These are phyloP conservation scores for Knoxia roxburghii DNA, from an alignment of 257 asterid species.

Conservation along the genomic window DNA sequence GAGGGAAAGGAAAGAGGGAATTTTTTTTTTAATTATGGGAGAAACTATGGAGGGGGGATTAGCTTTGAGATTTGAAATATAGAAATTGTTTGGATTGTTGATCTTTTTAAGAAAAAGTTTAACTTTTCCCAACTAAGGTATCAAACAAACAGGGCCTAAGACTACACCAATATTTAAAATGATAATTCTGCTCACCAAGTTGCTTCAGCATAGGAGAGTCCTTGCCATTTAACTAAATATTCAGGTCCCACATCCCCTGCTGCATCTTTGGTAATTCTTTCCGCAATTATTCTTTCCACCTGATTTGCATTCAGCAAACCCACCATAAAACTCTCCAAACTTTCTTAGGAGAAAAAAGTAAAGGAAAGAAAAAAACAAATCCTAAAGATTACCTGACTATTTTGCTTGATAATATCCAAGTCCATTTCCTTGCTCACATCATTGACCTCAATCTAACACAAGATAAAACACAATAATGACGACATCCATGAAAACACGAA, in stretches of 20 bases:
- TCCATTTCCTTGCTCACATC: slow-evolving; percentile 99
- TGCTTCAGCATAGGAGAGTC: slow-evolving; percentile 97
- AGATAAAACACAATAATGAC: slow-evolving; percentile 8
- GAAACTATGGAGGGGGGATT: too few species aligned
- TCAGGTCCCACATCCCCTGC: slow-evolving; percentile 83
- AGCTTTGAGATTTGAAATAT: too few species aligned
- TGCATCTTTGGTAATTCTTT: slow-evolving; percentile 66
- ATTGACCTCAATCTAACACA: slow-evolving; percentile 81
- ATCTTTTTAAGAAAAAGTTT: too few species aligned
- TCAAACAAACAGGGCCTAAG: too few species aligned
- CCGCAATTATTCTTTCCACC: slow-evolving; percentile 96
- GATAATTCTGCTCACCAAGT: slow-evolving; percentile 51
- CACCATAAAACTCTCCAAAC: slow-evolving; percentile 11
- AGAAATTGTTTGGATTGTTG: too few species aligned
- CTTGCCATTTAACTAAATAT: slow-evolving; percentile 96
- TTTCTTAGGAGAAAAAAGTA: background rate
- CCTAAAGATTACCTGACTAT: slow-evolving; percentile 57
- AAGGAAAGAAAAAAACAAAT: background rate
- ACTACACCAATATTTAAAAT: background rate
- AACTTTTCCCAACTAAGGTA: too few species aligned
- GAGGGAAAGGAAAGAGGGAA: too few species aligned
- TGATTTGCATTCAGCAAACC: slow-evolving; percentile 30
- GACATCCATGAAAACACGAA: background rate
- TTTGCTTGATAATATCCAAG: slow-evolving; percentile 90
- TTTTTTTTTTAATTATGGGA: too few species aligned